Evolutionary conservation across 805 yeast genomes (phyloP), one percentile per base, ranked within the genome.

Genomic region (Saccharomycopsis olivae): DNA sequence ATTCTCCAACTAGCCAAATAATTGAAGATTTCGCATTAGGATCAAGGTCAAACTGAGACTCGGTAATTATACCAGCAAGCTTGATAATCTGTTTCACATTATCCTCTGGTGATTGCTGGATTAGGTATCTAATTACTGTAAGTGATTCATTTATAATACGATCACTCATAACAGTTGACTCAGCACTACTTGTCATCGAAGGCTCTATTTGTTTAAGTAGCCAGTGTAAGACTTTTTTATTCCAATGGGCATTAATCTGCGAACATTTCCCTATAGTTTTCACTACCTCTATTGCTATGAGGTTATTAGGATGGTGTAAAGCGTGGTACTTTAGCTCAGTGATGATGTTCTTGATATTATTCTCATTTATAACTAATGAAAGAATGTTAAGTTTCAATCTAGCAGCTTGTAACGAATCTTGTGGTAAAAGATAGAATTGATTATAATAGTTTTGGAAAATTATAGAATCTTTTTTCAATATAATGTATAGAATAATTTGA

Each of bases 1-100:
- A 79, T 53, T 92, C 96, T 3, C 97, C 96, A 38, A 89, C 70
- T 8, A 89, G 66, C 97, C 97, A 92, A 5, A 89, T 68, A 9
- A 88, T 77, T 35, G 89, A 81, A 1, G 94, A 86, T 48, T 77
- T 73, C 0, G 97, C 94, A 14, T 61, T 58, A 31, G 62, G 61
- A 3, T 56, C 53, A 17, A 65, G 43, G 6, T 52, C 39, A 6
- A 46, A 47, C 8, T 25, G 35, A 14, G 33, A 28, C 4, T 47
- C 47, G 10, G 52, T 52, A 6, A 67, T 43, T 2, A 66, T 47
- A 11, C 49, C 49, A 1, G 71, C 61, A 14, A 85, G 60, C 39
- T 69, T 68, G 23, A 73, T 65, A 11, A 81, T 68, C 1, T 79
- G 71, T 24, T 67, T 66, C 24, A 73, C 57, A 44, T 83, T 72